A percentile compares a stretch with the other conserved stretches of the same genome.
phyloP scores from a whole-genome alignment of 495 filamentous ascomycete species.

The Penicillium odoratum region DNA sequence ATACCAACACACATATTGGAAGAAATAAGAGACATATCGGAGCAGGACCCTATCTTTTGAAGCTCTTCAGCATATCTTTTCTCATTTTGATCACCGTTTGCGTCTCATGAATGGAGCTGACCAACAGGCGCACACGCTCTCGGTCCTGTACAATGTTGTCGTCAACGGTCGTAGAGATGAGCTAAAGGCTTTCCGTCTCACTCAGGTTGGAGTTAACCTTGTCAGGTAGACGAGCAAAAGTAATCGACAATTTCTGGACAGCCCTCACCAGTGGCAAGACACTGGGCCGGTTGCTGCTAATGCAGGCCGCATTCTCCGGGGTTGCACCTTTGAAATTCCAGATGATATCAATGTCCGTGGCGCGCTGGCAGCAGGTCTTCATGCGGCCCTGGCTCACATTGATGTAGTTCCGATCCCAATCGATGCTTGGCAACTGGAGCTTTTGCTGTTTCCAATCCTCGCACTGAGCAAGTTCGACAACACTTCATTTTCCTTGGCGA shows the following conservation, averaged over 20 bases:
- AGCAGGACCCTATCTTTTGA: neutral
- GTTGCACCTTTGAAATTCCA: constrained; percentile 25
- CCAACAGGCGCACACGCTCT: constrained; percentile 19
- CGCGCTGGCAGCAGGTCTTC: constrained; percentile 27
- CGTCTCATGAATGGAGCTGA: constrained; percentile 17
- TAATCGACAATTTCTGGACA: constrained; percentile 21
- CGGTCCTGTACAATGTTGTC: constrained; percentile 25
- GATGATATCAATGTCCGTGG: constrained; percentile 32
- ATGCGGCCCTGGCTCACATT: constrained; percentile 16
- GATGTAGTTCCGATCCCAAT: constrained; percentile 23
- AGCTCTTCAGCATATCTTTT: constrained; percentile 13
- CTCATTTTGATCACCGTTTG: constrained; percentile 17
- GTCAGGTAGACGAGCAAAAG: neutral
- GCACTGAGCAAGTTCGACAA: constrained; percentile 19
- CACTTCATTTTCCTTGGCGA: constrained; percentile 25
- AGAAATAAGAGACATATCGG: neutral
- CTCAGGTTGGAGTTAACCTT: constrained; percentile 8
- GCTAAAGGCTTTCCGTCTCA: constrained; percentile 25
- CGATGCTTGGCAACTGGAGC: constrained; percentile 14
- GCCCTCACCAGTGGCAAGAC: constrained; percentile 29
- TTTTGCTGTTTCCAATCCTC: constrained; percentile 24
- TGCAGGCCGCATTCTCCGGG: constrained; percentile 32
- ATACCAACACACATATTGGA: neutral
- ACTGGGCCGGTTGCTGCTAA: constrained; percentile 16
- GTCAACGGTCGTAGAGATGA: constrained; percentile 20